These are phyloP conservation scores for Helicostylum pulchrum DNA, from an alignment of 192 early-diverging fungal genomes.

Conservation along the genomic window DNA sequence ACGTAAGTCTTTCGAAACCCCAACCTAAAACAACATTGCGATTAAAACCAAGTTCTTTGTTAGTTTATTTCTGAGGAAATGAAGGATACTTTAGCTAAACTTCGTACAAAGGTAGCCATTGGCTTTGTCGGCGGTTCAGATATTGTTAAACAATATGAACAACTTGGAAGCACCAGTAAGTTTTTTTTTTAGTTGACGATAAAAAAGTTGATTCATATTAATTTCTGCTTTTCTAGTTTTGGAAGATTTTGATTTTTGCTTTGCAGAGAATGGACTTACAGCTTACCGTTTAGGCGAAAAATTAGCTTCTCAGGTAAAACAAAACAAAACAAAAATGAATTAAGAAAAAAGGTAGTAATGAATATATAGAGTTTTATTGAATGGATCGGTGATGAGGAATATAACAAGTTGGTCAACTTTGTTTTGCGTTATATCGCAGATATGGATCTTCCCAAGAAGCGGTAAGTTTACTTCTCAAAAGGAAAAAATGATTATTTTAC, in stretches of 20 bases:
- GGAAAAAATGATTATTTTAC: not conserved
- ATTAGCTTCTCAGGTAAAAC: constrained; percentile 62
- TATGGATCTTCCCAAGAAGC: constrained; percentile 90
- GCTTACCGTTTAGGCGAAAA: constrained; percentile 77
- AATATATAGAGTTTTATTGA: constrained; percentile 79
- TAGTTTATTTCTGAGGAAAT: constrained; percentile 80
- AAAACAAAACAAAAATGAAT: not conserved
- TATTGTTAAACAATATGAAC: constrained; percentile 91
- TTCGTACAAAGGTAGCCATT: constrained; percentile 87
- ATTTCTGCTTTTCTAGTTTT: constrained; percentile 50
- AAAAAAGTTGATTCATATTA: not conserved
- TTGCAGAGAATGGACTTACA: constrained; percentile 96
- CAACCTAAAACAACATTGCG: not conserved
- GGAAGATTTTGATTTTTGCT: constrained; percentile 90
- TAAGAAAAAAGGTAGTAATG: constrained; percentile 4
- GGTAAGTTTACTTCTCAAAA: constrained; percentile 45
- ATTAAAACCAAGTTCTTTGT: not conserved
- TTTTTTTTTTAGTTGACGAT: constrained; percentile 3
- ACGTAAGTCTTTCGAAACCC: constrained; percentile 54
- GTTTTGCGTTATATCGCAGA: constrained; percentile 93
- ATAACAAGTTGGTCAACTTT: constrained; percentile 90
- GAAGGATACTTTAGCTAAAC: constrained; percentile 65
- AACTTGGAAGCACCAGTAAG: constrained; percentile 81
- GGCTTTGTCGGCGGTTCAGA: constrained; percentile 98
- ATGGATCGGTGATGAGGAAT: constrained; percentile 90